These are phyloP conservation scores for Rhodamnia argentea DNA, from an alignment of 345 rosid species.

Conservation along the genomic window DNA sequence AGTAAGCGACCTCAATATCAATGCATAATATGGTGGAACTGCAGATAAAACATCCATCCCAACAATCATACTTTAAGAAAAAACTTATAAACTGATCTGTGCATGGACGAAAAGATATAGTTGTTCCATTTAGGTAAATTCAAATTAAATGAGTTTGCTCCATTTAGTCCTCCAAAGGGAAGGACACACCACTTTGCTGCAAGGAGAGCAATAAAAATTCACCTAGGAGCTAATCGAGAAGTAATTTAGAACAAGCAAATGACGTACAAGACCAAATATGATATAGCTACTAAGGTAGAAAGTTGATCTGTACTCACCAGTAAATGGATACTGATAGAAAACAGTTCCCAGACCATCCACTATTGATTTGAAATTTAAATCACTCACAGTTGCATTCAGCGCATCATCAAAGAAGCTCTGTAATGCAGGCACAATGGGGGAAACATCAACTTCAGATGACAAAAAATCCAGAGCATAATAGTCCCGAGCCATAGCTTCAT, in stretches of 20 bases:
- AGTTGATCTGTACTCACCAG: constrained; percentile 28
- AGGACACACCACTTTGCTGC: not conserved
- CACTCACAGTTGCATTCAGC: constrained; percentile 83
- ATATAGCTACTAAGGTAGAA: not conserved
- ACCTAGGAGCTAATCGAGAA: not conserved
- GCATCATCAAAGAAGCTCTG: constrained; percentile 88
- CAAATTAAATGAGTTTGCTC: not conserved
- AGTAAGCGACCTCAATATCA: constrained; percentile 92
- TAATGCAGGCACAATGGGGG: constrained; percentile 90
- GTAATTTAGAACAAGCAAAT: not conserved
- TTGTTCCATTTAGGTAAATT: not conserved
- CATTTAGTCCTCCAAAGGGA: not conserved
- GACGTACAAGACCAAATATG: not conserved
- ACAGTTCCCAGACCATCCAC: constrained; percentile 94
- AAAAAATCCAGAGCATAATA: constrained; percentile 81
- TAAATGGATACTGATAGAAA: constrained; percentile 82
- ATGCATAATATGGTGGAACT: constrained; percentile 93
- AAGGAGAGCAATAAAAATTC: not conserved
- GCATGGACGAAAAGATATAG: not conserved
- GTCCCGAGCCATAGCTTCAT: constrained; percentile 97
- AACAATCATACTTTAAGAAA: constrained; percentile 1
- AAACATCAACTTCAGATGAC: constrained; percentile 80
- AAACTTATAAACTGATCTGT: not conserved
- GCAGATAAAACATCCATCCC: constrained; percentile 19
- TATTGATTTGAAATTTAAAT: constrained; percentile 80